Evolutionary conservation across 495 filamentous ascomycete species (phyloP).

Genomic region (Aspergillus coremiiformis): DNA sequence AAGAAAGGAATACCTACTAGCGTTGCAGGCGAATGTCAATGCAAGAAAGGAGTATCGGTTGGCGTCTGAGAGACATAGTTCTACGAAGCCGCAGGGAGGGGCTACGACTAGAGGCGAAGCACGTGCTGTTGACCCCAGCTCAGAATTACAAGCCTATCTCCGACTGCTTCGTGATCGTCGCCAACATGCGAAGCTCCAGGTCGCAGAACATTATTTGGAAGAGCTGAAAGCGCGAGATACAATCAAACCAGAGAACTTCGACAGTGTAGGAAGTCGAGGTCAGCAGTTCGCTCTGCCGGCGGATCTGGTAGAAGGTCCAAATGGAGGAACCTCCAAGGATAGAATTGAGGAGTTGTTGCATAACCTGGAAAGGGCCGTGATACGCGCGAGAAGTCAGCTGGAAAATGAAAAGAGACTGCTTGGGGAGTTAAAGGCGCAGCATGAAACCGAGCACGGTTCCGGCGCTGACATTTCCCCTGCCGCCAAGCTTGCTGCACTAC

Average conservation of each 20-base stretch:
- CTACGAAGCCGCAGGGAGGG: not conserved
- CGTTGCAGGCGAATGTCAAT: constrained; percentile 49
- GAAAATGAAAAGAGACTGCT: constrained; percentile 56
- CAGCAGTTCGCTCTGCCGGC: constrained; percentile 39
- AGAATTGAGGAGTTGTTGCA: constrained; percentile 45
- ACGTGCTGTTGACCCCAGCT: constrained; percentile 17
- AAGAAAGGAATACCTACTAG: constrained; percentile 48
- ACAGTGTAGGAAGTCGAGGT: constrained; percentile 34
- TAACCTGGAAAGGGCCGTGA: constrained; percentile 57
- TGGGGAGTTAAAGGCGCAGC: constrained; percentile 44
- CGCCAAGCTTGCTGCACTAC: constrained; percentile 38
- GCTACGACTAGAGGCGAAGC: not conserved
- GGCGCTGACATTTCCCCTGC: constrained; percentile 19
- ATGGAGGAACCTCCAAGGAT: constrained; percentile 18
- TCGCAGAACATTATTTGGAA: constrained; percentile 44
- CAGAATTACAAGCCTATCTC: constrained; percentile 45
- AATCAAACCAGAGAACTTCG: constrained; percentile 41
- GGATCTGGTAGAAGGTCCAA: constrained; percentile 11
- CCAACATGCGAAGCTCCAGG: constrained; percentile 46
- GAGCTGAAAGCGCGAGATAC: constrained; percentile 33
- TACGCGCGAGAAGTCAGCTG: constrained; percentile 54
- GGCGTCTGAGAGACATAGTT: constrained; percentile 23
- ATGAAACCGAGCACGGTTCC: constrained; percentile 16
- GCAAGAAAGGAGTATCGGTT: constrained; percentile 42
- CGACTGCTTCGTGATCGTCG: constrained; percentile 48